These are phyloP conservation scores for Kwoniella shivajii DNA, from an alignment of 1,284 basidiomycete genomes.

Conservation along the genomic window DNA sequence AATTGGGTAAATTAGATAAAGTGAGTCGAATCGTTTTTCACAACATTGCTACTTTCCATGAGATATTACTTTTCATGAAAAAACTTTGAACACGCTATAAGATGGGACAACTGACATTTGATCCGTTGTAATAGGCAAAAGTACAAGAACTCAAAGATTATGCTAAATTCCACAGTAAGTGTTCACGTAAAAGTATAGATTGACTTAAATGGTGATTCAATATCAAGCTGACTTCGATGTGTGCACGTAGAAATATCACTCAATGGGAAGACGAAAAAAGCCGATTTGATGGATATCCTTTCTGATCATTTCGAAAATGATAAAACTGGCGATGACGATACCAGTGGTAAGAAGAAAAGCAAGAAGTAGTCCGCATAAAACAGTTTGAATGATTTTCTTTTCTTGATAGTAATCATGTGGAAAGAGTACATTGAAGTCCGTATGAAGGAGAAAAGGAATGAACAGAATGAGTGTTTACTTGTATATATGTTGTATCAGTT, in stretches of 20 bases:
- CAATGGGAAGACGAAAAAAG: constrained; percentile 41
- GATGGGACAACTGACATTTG: constrained; percentile 13
- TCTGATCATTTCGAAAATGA: constrained; percentile 30
- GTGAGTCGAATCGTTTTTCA: constrained; percentile 55
- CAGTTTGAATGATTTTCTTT: too few relatives aligned
- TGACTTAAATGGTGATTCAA: neutral
- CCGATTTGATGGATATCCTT: constrained; percentile 41
- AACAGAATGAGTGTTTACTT: too few relatives aligned
- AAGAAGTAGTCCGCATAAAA: constrained; percentile 15
- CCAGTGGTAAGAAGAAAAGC: constrained; percentile 25
- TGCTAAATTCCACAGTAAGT: constrained; percentile 42
- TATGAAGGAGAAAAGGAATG: too few relatives aligned
- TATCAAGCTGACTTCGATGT: neutral
- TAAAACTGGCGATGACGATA: constrained; percentile 4
- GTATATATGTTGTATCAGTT: too few relatives aligned
- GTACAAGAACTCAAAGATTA: constrained; percentile 73
- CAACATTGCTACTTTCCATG: too few relatives aligned
- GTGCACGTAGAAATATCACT: constrained; percentile 45
- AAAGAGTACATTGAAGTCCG: too few relatives aligned
- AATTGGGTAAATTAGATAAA: constrained; percentile 64
- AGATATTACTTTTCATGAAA: too few relatives aligned
- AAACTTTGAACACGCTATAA: constrained; percentile 21
- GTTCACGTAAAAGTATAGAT: neutral
- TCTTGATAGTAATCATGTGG: too few relatives aligned
- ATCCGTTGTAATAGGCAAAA: constrained; percentile 64